Percentiles rank a stretch among this genome's conserved stretches.
Conservation (phyloP, 208 protist genomes). For the Leptomonas pyrrhocoris region DNA sequence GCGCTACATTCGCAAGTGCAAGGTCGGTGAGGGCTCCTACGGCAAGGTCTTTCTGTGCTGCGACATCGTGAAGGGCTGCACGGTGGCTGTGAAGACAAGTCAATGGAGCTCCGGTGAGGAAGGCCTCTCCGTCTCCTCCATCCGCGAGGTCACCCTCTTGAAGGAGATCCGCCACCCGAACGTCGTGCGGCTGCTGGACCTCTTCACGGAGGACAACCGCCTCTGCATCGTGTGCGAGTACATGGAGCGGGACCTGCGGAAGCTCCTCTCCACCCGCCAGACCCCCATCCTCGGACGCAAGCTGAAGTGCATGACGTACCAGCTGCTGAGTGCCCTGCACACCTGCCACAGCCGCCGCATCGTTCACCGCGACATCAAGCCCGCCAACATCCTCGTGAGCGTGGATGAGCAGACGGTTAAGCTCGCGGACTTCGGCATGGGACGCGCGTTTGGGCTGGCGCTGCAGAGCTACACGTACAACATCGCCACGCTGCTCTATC, state of each 20-base stretch:
- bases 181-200: slow-evolving; percentile 94
- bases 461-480: slow-evolving; percentile 88
- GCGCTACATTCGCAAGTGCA: slow-evolving; percentile 90
- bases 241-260: slow-evolving; percentile 96
- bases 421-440: slow-evolving; percentile 92
- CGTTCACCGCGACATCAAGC: slow-evolving; percentile 93
- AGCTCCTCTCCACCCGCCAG: slow-evolving; percentile 83
- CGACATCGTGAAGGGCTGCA: slow-evolving; percentile 62
- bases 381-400: slow-evolving; percentile 88
- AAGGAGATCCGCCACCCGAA: slow-evolving; percentile 91
- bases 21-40: slow-evolving; percentile 98
- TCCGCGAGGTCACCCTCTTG: slow-evolving; percentile 94
- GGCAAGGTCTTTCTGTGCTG: slow-evolving; percentile 96
- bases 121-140: slow-evolving; percentile 90
- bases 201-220: slow-evolving; percentile 92
- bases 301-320: slow-evolving; percentile 77
- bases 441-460: slow-evolving; percentile 80
- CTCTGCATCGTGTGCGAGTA: slow-evolving; percentile 98
- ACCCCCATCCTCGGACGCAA: slow-evolving; percentile 64
- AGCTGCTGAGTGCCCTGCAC: slow-evolving; percentile 81
- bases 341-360: slow-evolving; percentile 87
- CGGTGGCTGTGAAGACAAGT: slow-evolving; percentile 89
- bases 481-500: slow-evolving; percentile 96
- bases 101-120: slow-evolving; percentile 77
- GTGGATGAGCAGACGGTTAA: slow-evolving; percentile 78